Conservation (phyloP, 176 grass and related monocot species). For the Melocanna baccifera region DNA sequence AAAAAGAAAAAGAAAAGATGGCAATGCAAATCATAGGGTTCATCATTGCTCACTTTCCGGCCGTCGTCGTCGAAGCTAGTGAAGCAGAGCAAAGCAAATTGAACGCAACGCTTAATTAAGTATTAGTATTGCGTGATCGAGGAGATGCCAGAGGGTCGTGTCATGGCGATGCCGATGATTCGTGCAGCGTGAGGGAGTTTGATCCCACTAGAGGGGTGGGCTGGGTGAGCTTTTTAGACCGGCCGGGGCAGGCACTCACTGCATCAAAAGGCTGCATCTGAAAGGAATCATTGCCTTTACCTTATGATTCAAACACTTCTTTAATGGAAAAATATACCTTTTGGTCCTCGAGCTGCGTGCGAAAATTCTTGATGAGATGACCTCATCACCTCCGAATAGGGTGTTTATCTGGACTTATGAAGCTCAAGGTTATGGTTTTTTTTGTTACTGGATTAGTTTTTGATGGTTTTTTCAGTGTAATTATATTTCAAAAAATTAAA, state of each 20-base stretch:
- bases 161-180: neutral
- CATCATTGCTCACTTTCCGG: slow-evolving; percentile 42
- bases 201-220: slow-evolving; percentile 4
- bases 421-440: too few relatives aligned
- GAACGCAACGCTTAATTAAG: slow-evolving; percentile 20
- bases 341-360: slow-evolving; percentile 27
- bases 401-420: too few relatives aligned
- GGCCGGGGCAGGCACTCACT: neutral
- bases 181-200: neutral
- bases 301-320: slow-evolving; percentile 44
- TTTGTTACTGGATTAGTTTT: too few relatives aligned
- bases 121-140: neutral
- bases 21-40: slow-evolving; percentile 29
- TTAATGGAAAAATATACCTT: slow-evolving; percentile 17
- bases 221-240: slow-evolving; percentile 42
- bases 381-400: slow-evolving; percentile 1
- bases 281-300: slow-evolving; percentile 55
- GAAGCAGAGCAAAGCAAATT: slow-evolving; percentile 14
- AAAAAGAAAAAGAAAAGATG: neutral
- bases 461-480: too few relatives aligned
- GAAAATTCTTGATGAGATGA: slow-evolving; percentile 30
- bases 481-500: too few relatives aligned
- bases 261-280: slow-evolving; percentile 55
- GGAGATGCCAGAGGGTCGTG: slow-evolving; percentile 9
- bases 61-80: slow-evolving; percentile 5